These are phyloP conservation scores for Pseudonitzschia pungens DNA, from an alignment of 108 stramenopile species.

Conservation along the genomic window DNA sequence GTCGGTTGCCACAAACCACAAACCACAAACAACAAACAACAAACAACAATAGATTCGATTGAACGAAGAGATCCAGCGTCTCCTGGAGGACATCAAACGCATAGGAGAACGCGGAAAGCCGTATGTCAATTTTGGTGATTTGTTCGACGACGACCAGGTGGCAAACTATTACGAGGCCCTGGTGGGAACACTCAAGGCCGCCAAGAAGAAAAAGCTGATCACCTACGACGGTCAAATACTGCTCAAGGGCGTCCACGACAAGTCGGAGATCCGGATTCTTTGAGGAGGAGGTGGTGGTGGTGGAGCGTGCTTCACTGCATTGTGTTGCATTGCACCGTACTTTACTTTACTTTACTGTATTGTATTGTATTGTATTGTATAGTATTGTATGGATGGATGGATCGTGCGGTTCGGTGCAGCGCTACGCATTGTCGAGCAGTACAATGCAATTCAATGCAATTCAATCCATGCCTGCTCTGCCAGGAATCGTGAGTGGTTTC, in stretches of 20 bases:
- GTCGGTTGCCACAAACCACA: no score
- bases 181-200: constrained; percentile 84
- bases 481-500: no score
- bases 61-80: constrained; percentile 54
- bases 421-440: no score
- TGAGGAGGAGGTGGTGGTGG: not conserved
- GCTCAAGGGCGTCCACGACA: constrained; percentile 81
- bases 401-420: no score
- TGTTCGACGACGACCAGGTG: constrained; percentile 84
- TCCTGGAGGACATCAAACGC: constrained; percentile 58
- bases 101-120: constrained; percentile 53
- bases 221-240: constrained; percentile 85
- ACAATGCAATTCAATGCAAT: no score
- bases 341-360: no score
- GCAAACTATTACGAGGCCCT: constrained; percentile 83
- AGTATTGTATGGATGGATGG: no score
- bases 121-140: constrained; percentile 64
- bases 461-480: no score
- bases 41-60: constrained; percentile 15
- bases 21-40: no score
- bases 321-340: no score
- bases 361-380: no score
- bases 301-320: no score
- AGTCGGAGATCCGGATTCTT: constrained; percentile 64
- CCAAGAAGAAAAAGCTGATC: constrained; percentile 77